Evolutionary conservation across 2,329 filamentous ascomycete genomes (phyloP), one percentile per base, ranked within the genome.

Genomic region (Fusarium kyushuense): DNA sequence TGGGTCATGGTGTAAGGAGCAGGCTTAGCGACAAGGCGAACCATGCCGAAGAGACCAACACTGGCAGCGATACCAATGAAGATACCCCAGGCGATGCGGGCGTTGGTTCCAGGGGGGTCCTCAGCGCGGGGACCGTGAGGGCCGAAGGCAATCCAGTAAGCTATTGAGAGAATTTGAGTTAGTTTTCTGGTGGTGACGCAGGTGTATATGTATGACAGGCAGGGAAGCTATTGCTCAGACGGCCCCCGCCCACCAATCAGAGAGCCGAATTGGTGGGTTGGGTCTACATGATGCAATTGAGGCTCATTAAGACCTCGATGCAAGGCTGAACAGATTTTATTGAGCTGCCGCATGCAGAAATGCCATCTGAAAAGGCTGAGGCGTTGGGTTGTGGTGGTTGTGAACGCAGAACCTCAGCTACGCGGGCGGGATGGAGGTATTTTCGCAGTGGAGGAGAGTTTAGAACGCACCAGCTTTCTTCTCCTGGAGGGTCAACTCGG

Each of bases 141-240:
- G 72, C 96, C 96, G 79, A 99, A 99, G 72, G 96, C 94, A 78
- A 99, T 97, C 91, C 92, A 99, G 89, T 98, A 99, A 71, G 96
- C 96, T 99, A 80, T 81, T 77, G 72, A 78, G 75, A 76, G 73
- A 75, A 67, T 74, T 78, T 78, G 70, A 77, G 76, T 82, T 76
- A 80, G 79, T 76, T 74, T 76, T 72, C 52, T 33, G 53, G 33
- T 62, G 40, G 62, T 72, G 54, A 61, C 53, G 53, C 45, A 58
- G 48, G 30, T 59, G 47, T 47, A 43, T 25, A 59, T 52, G 48
- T 49, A 38, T 51, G 46, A 45, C 27, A 59, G n/a, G 61, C 54
- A 69, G 60, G 56, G 33, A 41, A 64, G 63, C 57, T 67, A 65
- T 65, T 55, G 63, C 55, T 53, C 52, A 41, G 27, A 58, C 48